Base-by-base conservation (phyloP, 495 filamentous ascomycete genomes). In the Neurospora sp. region DNA sequence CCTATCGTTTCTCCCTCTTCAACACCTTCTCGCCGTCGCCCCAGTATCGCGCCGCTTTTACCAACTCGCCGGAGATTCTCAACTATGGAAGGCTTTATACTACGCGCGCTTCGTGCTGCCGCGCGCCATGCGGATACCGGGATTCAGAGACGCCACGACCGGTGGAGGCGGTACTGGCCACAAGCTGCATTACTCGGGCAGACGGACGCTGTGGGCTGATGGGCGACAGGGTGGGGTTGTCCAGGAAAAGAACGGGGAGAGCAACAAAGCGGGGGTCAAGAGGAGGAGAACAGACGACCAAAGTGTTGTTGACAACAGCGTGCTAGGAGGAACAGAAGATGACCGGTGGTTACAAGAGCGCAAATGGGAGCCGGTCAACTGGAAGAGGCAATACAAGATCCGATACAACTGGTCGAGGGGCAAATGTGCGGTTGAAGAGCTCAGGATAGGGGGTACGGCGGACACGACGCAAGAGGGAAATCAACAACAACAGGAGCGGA, bases 361-460 rank as follows among this genome's bases (percentile, higher is more conserved):
- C 23, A 66, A 20, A 72, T 69, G 40, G 27, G 74, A 80, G 31
- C 72, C 83, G 83, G 77, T 82, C 69, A 74, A 86, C 81, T 99
- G 96, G 96, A 98, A 98, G 84, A 86, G 87, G 71, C 92, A 96
- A 76, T 99, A 94, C 81, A 94, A 91, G 77, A 86, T 98, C 41
- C 88, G 92, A 70, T 92, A 98, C 78, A 98, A 98, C 80, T 99
- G 96, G 96, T 88, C 90, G 20, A 89, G 87, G 74, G 96, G 96
- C 35, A 90, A 88, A 75, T 97, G 94, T 74, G 89, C 88, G 62
- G 88, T 97, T 3, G 91, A 90, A 38, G 92, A 97, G 81, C 86
- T 97, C 31, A 84, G 87, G 73, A 87, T 97, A 39, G 85, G 81
- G 3, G 73, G 75, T 37, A 4, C 23, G 54, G 14, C 2, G 14